phyloP scores from a whole-genome alignment of 306 rosid genomes.

The Vigna nakashimae region DNA sequence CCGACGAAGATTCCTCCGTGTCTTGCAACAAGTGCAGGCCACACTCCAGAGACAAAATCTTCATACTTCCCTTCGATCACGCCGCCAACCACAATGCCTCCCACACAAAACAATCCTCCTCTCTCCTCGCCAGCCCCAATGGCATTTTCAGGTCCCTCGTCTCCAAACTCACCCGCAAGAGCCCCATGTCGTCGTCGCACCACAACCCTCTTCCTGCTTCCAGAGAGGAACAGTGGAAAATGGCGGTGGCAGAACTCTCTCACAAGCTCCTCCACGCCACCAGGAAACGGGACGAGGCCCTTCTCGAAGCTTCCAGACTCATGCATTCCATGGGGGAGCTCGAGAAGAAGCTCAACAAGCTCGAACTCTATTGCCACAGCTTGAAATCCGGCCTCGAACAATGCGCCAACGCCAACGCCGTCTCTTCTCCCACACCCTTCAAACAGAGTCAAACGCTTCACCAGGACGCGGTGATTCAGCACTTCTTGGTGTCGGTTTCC shows the following conservation, averaged over 20 bases:
- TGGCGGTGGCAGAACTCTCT: conserved; percentile 83
- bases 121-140: conserved; percentile 71
- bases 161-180: conserved; percentile 70
- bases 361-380: conserved; percentile 76
- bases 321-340: conserved; percentile 81
- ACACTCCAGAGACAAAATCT: conserved; percentile 77
- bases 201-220: conserved; percentile 35
- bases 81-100: conserved; percentile 29
- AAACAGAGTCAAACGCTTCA: conserved; percentile 14
- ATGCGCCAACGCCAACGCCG: conserved; percentile 33
- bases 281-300: conserved; percentile 77
- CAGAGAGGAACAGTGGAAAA: conserved; percentile 88
- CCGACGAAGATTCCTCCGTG: conserved; percentile 64
- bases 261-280: conserved; percentile 83
- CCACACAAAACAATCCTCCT: conserved; percentile 51
- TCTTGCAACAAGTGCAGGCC: conserved; percentile 94
- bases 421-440: background rate
- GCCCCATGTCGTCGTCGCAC: conserved; percentile 58
- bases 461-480: conserved; percentile 50
- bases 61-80: conserved; percentile 75
- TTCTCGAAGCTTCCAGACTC: conserved; percentile 78
- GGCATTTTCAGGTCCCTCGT: conserved; percentile 77
- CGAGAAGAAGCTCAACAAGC: conserved; percentile 92
- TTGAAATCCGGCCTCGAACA: conserved; percentile 84
- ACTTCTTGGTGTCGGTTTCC: conserved; percentile 70